phyloP scores from a whole-genome alignment of 306 rosid species.

The Rosa rugosa region DNA sequence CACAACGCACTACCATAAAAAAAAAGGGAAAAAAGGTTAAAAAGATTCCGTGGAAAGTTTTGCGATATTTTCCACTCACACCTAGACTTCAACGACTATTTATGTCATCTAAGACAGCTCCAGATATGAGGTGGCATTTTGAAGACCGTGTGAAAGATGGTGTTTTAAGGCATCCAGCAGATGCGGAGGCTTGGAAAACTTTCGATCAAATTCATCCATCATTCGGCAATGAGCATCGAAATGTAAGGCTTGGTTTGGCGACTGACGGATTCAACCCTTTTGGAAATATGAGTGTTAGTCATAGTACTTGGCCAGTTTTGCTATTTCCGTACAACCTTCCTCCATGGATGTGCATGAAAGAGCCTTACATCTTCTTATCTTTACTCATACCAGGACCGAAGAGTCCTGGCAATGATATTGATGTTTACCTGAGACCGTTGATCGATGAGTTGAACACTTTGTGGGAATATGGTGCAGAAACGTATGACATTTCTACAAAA shows the following conservation, averaged over 20 bases:
- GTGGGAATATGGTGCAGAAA: background rate
- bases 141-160: background rate
- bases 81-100: background rate
- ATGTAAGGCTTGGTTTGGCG: constrained; percentile 4
- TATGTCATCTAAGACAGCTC: background rate
- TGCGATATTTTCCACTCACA: background rate
- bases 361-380: background rate
- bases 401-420: background rate
- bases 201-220: background rate
- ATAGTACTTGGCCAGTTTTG: background rate
- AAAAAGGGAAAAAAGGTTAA: background rate
- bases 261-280: background rate
- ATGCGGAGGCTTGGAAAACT: background rate
- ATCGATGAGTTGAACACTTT: background rate
- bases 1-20: too few relatives aligned
- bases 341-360: background rate
- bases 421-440: background rate
- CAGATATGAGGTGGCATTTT: constrained; percentile 1
- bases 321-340: background rate
- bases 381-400: background rate
- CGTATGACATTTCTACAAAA: too few relatives aligned
- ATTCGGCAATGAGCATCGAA: background rate
- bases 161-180: background rate
- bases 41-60: background rate
- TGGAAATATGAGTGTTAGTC: background rate